Conservation (phyloP, 257 asterid species). For the Solanum paucissectum region DNA sequence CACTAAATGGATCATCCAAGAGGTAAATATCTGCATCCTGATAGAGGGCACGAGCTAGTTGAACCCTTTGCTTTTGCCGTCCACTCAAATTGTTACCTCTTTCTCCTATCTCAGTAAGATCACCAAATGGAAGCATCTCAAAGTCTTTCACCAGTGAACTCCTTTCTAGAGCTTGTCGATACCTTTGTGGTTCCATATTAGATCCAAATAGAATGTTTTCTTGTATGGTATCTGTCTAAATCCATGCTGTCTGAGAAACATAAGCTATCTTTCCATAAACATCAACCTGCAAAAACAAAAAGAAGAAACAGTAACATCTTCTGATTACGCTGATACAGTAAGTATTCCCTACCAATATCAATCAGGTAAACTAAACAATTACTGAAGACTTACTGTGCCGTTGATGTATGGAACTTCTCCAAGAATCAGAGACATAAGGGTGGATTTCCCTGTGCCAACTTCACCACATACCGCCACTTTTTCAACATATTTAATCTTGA, state of each 20-base stretch:
- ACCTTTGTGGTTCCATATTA: conserved; percentile 42
- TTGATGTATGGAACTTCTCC: conserved; percentile 68
- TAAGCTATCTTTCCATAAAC: conserved; percentile 70
- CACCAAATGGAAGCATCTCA: conserved; percentile 78
- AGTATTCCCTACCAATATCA: neutral
- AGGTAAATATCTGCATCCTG: conserved; percentile 80
- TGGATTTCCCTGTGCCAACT: conserved; percentile 92
- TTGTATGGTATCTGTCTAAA: conserved; percentile 75
- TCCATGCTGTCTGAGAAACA: conserved; percentile 95
- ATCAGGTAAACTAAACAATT: no score
- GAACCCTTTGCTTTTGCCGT: conserved; percentile 48
- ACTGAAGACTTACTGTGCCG: conserved; percentile 54
- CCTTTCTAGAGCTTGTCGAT: conserved; percentile 55
- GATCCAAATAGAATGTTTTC: conserved; percentile 79
- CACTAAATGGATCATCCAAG: conserved; percentile 91
- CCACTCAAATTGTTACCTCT: conserved; percentile 94
- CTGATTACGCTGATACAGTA: neutral
- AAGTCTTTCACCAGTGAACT: conserved; percentile 70
- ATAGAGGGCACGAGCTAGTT: conserved; percentile 89
- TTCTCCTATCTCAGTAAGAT: conserved; percentile 89
- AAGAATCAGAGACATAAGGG: conserved; percentile 66
- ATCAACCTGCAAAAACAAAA: conserved; percentile 27
- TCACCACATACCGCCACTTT: conserved; percentile 91
- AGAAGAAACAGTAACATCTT: neutral
- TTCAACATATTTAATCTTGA: conserved; percentile 43